Base-by-base conservation (phyloP, 1,284 basidiomycete genomes). In the Ceratobasidium sp. region DNA sequence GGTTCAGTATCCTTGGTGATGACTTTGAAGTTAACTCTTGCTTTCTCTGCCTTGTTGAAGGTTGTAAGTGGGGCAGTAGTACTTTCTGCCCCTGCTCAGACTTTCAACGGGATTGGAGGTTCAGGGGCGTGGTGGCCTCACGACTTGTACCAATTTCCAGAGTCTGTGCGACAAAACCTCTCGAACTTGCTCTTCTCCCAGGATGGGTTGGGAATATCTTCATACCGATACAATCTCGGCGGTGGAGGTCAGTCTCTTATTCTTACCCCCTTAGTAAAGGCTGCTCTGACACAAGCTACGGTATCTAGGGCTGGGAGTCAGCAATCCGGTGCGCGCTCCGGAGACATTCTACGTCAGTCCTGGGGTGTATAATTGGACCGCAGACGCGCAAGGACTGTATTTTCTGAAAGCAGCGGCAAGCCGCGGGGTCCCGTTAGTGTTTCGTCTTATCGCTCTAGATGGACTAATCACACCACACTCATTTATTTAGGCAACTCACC, bases 61-160 rank as follows among this genome's bases (percentile, higher is more conserved):
- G 4, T 72, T 15, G 69, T 29, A 11, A 19, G 47, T 9, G 56
- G 69, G 11, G 69, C 69, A 8, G 47, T 51, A n/a, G 56, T 72
- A 19, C 69, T 72, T 22, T 72, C 69, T 4, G 45, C 79, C 2
- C 77, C 79, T 1, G 76, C 78, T 19, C 82, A 82, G 74, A 79
- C 79, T 1, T 79, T 82, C 62, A 75, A 77, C 33, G 81, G 82
- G 14, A 78, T 82, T 29, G 80, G 80, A 19, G 85, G 84, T 4
- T 85, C 84, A 17, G 85, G 85, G 7, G 85, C 84, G 7, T 86
- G 85, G 85, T 86, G 85, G 85, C 84, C 84, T 9, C 82, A 82
- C 65, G 85, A 86, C 75, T 78, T 86, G 9, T 84, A 80, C 78
- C 76, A 82, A 44, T 86, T 85, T 77, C 85, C 85, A 1, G 82